A percentile compares a stretch with the other conserved stretches of the same genome.
Conservation (phyloP, 768 basidiomycete species). For the Russula brevipes region DNA sequence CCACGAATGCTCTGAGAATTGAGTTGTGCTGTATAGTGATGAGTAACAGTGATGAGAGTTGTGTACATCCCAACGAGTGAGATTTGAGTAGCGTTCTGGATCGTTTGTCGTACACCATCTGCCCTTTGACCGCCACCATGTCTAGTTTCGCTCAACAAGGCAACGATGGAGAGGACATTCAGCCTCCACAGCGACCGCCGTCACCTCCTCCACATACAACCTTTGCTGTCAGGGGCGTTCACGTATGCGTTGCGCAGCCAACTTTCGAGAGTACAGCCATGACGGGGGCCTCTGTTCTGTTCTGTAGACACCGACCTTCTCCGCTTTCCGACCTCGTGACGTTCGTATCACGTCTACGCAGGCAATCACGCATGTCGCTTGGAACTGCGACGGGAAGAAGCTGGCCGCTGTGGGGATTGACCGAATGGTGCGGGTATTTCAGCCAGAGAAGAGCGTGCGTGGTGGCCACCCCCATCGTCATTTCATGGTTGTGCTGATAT, state of each 20-base stretch:
- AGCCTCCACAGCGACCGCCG: slow-evolving; percentile 13
- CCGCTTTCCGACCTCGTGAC: slow-evolving; percentile 75
- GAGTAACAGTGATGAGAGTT: no score
- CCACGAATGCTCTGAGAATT: no score
- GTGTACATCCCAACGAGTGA: no score
- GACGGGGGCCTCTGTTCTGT: not conserved
- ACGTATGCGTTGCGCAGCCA: slow-evolving; percentile 46
- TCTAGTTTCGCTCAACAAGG: slow-evolving; percentile 13
- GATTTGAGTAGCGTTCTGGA: no score
- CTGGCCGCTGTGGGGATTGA: slow-evolving; percentile 80
- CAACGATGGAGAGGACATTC: slow-evolving; percentile 13
- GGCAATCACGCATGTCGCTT: slow-evolving; percentile 69
- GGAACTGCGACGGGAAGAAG: slow-evolving; percentile 80
- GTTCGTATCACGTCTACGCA: slow-evolving; percentile 60
- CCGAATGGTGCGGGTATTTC: slow-evolving; percentile 71
- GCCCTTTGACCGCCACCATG: not conserved
- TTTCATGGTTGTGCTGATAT: not conserved
- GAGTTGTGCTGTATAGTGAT: no score
- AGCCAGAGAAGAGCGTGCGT: slow-evolving; percentile 71
- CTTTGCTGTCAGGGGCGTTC: slow-evolving; percentile 55
- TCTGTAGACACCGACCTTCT: slow-evolving; percentile 65
- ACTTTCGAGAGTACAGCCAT: slow-evolving; percentile 7
- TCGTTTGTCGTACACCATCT: no score
- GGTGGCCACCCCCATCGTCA: not conserved
- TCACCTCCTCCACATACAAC: slow-evolving; percentile 21